Evolutionary conservation across 768 basidiomycete species (phyloP), one percentile per base, ranked within the genome.

Genomic region (Coprinopsis strossmayeri): DNA sequence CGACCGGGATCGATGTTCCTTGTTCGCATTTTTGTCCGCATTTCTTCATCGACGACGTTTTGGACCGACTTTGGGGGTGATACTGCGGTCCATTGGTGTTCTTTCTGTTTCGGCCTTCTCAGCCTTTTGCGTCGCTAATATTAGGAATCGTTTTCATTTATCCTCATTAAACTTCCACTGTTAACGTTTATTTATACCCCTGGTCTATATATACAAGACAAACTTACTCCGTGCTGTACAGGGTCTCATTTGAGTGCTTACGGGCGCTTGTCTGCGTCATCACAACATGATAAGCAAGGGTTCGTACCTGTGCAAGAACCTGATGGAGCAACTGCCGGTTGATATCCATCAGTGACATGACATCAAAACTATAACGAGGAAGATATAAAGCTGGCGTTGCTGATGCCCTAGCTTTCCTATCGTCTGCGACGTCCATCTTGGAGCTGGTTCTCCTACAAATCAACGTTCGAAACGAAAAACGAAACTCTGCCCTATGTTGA

Each of bases 1-100:
- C 65, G 23, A 83, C 87, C 1, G 73, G 79, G 27, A 20, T 52
- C n/a, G 47, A 47, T 20, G 30, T 20, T 2, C 65, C 77, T 3
- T 64, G 60, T 7, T 67, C 72, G 0, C 55, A 67, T 34, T 87
- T 87, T 53, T 59, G 63, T 26, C 60, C 85, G 42, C 88, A 87
- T 56, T 72, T 78, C 47, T 68, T n/a, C n/a, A n/a, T n/a, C n/a
- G n/a, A n/a, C n/a, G n/a, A n/a, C n/a, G n/a, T n/a, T 87, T 50
- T 83, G 78, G 82, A 65, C 69, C n/a, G 87, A 90, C 61, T 64
- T 70, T 56, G 66, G 66, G 5, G 51, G 53, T 3, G 53, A 57
- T 35, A 48, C n/a, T n/a, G n/a, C n/a, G n/a, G n/a, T 30, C 21
- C 18, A 40, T 41, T 54, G 24, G 56, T 59, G 13, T 27, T 56